Conservation (phyloP, 108 stramenopile species). For the Conticribra guillardii region DNA sequence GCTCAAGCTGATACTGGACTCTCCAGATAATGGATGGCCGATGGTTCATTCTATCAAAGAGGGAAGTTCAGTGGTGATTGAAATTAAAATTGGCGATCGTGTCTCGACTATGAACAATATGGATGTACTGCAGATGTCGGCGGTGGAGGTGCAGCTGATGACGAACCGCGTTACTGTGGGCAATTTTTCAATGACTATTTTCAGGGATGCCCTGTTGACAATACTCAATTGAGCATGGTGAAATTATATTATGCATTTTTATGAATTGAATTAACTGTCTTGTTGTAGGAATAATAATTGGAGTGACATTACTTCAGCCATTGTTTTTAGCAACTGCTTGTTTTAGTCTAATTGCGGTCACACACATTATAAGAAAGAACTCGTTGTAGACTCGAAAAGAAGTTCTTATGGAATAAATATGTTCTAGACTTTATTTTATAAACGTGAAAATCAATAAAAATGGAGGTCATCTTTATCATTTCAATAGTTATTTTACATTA, state of each 20-base stretch:
- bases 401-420: too few species aligned
- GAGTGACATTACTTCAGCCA: too few species aligned
- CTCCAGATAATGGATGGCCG: constrained; percentile 6
- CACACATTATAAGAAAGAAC: too few species aligned
- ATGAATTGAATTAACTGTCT: too few species aligned
- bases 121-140: neutral
- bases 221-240: too few species aligned
- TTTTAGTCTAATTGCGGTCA: too few species aligned
- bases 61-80: neutral
- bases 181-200: neutral
- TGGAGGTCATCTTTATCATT: neutral
- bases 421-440: too few species aligned
- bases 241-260: too few species aligned
- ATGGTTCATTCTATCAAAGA: neutral
- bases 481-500: neutral
- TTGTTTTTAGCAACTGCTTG: too few species aligned
- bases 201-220: too few species aligned
- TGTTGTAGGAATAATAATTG: too few species aligned
- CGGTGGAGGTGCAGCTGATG: neutral
- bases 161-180: neutral
- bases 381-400: too few species aligned
- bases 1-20: constrained; percentile 3
- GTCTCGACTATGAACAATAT: neutral
- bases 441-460: neutral
- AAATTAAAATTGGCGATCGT: constrained; percentile 2